phyloP scores from a whole-genome alignment of 305 asterid genomes.

The Withania somnifera region DNA sequence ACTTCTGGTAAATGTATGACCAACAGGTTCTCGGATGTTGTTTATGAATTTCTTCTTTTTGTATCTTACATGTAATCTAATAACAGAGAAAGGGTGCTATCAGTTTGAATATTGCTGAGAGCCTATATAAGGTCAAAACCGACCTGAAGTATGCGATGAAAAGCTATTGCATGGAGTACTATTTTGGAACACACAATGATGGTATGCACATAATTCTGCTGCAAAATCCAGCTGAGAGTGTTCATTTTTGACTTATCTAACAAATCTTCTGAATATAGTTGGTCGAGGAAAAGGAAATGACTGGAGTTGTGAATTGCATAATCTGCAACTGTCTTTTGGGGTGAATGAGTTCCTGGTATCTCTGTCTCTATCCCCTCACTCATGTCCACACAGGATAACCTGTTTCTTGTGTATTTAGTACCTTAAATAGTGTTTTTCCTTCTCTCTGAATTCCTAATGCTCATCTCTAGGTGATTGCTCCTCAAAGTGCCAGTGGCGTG shows the following conservation, averaged over 20 bases:
- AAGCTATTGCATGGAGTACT: slow-evolving; percentile 85
- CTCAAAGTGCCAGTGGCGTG: slow-evolving; percentile 93
- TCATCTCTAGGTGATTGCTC: slow-evolving; percentile 75
- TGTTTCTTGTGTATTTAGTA: neutral
- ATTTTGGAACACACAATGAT: slow-evolving; percentile 40
- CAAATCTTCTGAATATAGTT: slow-evolving; percentile 10
- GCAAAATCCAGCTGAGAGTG: neutral
- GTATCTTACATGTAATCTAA: slow-evolving; percentile 9
- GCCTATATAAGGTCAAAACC: slow-evolving; percentile 65
- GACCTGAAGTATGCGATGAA: slow-evolving; percentile 69
- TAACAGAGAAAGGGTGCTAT: slow-evolving; percentile 66
- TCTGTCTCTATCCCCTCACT: slow-evolving; percentile 21
- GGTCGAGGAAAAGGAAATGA: slow-evolving; percentile 50
- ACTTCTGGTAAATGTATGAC: neutral
- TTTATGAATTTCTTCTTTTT: neutral
- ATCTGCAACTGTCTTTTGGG: slow-evolving; percentile 82
- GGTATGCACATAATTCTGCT: slow-evolving; percentile 32
- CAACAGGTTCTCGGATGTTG: neutral
- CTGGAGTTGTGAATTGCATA: slow-evolving; percentile 66
- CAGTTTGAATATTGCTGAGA: slow-evolving; percentile 34
- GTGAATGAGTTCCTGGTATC: slow-evolving; percentile 87
- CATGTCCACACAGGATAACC: slow-evolving; percentile 4
- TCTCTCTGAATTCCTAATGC: slow-evolving; percentile 7
- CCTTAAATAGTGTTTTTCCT: neutral
- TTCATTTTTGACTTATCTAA: slow-evolving; percentile 4